Base-by-base conservation (phyloP, 2,329 filamentous ascomycete species). In the Stemphylium vesicarium region DNA sequence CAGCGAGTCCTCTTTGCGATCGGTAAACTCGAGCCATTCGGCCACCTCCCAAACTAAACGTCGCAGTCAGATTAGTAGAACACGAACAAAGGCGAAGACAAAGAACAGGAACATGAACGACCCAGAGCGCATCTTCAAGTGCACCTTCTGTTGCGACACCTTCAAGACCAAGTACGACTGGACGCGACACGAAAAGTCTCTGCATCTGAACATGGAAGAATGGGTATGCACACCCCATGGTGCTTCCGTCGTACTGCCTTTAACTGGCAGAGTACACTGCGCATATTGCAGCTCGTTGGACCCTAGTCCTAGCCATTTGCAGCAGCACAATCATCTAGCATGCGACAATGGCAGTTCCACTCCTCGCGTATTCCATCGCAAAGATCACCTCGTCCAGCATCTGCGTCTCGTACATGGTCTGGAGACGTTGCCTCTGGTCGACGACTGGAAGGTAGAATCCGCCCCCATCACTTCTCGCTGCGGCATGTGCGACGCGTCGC, bases 271-370 rank as follows among this genome's bases (percentile, higher is more conserved):
- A 58, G 77, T 77, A 44, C 75, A 79, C 37, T 87, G 84, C 65
- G 82, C 81, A 3, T 87, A 85, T 63, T 87, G 84, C 70, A 78
- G 77, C 53, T 74, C 74, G 13, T 68, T 75, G n/a, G 78, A 85
- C 48, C 84, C 84, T 1, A 78, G 78, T 7, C 69, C 75, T 22
- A 78, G 81, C 15, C 84, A 87, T 68, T 66, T 85, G 20, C 82
- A 85, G 62, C 76, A 73, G 12, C 84, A 87, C 71, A 84, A 85
- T 59, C 84, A 83, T 65, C 74, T 75, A 32, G 76, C 84, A 16
- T 92, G 89, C 68, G 84, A 85, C 50, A 87, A 90, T 64, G 83
- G 87, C 63, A 80, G 79, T 2, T 59, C 80, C 2, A 79, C 81
- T 46, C 86, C 89, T 61, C 81, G 84, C 24, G 84, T 82, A 0